Base-by-base conservation (phyloP, 2,329 filamentous ascomycete species). In the Penicillium sp. region DNA sequence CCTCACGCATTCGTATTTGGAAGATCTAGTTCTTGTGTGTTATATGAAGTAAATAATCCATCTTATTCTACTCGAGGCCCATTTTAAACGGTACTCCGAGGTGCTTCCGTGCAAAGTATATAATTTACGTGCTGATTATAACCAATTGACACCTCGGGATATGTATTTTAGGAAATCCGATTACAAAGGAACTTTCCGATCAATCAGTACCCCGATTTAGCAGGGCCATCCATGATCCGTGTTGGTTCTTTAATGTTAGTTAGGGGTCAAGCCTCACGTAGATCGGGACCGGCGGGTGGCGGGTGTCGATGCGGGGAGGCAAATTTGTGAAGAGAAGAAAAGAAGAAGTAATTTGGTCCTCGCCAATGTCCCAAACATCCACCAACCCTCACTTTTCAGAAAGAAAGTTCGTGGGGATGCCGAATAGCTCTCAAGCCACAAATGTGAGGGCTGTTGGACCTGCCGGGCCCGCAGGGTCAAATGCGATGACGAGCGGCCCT, bases 371-470 rank as follows among this genome's bases (percentile, higher is more conserved):
- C 40, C 53, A 6, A 44, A 44, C 53, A 33, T 15, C 24, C 42
- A 30, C 40, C 37, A 22, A 30, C n/a, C 1, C 10, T n/a, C 38
- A 33, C n/a, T 26, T n/a, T 12, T 5, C 4, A 30, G 6, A 12
- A 24, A 15, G 8, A 38, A 19, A 56, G n/a, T 30, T 44, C 42
- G 58, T 68, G 63, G 60, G 60, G 55, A 68, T 68, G 65, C 58
- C 64, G 38, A 59, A 65, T 35, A 50, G 45, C 55, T 30, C 57
- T 15, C 45, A 42, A 51, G 42, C 63, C 40, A 45, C 33, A 17
- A 70, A 61, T 53, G 56, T 64, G 26, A 67, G 6, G 69, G 68
- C 10, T 71, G 69, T 22, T 71, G 68, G 68, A 70, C 69, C 13
- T 71, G 69, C 50, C 65, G 69, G 37, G 49, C 61, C 19, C 65